These are phyloP conservation scores for Vanderwaltozyma polyspora DNA, from an alignment of 805 yeast genomes.

Conservation along the genomic window DNA sequence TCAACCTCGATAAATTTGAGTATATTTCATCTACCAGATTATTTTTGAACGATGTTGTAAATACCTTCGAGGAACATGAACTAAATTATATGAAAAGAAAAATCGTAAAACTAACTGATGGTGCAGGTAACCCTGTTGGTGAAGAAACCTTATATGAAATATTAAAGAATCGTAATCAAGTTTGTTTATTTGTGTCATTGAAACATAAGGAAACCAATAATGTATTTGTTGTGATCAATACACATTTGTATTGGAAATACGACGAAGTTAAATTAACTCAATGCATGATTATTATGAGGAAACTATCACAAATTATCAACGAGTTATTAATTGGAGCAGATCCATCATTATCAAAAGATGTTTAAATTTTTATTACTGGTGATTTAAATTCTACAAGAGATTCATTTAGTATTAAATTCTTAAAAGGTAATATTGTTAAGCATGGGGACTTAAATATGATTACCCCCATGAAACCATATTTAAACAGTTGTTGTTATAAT, in stretches of 20 bases:
- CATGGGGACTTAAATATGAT: slow-evolving; percentile 20
- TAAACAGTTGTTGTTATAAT: slow-evolving; percentile 25
- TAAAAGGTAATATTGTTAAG: slow-evolving; percentile 26
- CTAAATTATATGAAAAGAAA: slow-evolving; percentile 16
- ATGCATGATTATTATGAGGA: slow-evolving; percentile 34
- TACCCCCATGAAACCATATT: slow-evolving; percentile 25
- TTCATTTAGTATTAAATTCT: slow-evolving; percentile 39
- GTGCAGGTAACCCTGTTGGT: slow-evolving; percentile 21
- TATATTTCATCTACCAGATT: slow-evolving; percentile 27
- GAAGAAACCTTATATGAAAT: slow-evolving; percentile 23
- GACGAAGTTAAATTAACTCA: slow-evolving; percentile 47
- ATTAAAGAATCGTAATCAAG: slow-evolving; percentile 41
- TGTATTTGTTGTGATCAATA: slow-evolving; percentile 39
- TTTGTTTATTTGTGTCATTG: slow-evolving; percentile 40
- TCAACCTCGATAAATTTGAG: slow-evolving; percentile 38
- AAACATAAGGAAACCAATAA: slow-evolving; percentile 33
- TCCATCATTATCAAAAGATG: slow-evolving; percentile 12
- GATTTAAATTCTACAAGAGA: slow-evolving; percentile 45
- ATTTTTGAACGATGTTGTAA: slow-evolving; percentile 23
- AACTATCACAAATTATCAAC: slow-evolving; percentile 20
- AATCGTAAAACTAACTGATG: slow-evolving; percentile 20
- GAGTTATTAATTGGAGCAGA: slow-evolving; percentile 14
- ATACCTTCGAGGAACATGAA: slow-evolving; percentile 22
- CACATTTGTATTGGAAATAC: slow-evolving; percentile 52
- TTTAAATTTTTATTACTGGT: slow-evolving; percentile 39